phyloP scores from a whole-genome alignment of 2,329 filamentous ascomycete genomes.

The Talaromyces amestolkiae region DNA sequence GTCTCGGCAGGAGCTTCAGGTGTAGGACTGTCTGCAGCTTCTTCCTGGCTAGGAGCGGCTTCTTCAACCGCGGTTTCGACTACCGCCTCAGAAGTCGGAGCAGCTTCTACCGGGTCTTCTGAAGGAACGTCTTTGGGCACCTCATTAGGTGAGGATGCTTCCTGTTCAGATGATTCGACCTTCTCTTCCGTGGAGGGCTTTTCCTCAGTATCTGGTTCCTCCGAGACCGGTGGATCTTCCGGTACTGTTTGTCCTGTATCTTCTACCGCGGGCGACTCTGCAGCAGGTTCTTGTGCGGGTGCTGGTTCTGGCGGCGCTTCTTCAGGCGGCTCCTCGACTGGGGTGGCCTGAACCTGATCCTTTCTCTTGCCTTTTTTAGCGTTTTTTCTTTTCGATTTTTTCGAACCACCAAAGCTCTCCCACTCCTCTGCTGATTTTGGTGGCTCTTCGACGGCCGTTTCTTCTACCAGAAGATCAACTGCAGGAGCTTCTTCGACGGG shows the following conservation, averaged over 20 bases:
- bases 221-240: constrained; percentile 16
- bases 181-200: constrained; percentile 22
- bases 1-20: not conserved
- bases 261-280: constrained; percentile 23
- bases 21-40: constrained; percentile 1
- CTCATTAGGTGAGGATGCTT: constrained; percentile 20
- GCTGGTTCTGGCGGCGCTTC: constrained; percentile 21
- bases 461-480: constrained; percentile 1
- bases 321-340: constrained; percentile 13
- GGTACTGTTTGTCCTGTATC: constrained; percentile 21
- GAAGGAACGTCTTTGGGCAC: constrained; percentile 20
- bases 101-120: constrained; percentile 14
- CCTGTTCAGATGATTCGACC: constrained; percentile 21
- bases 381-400: constrained; percentile 15
- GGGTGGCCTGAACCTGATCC: not conserved
- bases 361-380: constrained; percentile 15
- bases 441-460: constrained; percentile 21
- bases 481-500: constrained; percentile 17
- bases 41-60: not conserved
- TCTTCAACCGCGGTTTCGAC: constrained; percentile 12
- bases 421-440: not conserved
- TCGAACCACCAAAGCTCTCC: not conserved
- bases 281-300: constrained; percentile 10
- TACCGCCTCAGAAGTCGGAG: not conserved
- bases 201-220: constrained; percentile 21